A percentile compares a stretch with the other conserved stretches of the same genome.
phyloP scores from a whole-genome alignment of 768 basidiomycete genomes.

The Stropharia rugosoannulata region DNA sequence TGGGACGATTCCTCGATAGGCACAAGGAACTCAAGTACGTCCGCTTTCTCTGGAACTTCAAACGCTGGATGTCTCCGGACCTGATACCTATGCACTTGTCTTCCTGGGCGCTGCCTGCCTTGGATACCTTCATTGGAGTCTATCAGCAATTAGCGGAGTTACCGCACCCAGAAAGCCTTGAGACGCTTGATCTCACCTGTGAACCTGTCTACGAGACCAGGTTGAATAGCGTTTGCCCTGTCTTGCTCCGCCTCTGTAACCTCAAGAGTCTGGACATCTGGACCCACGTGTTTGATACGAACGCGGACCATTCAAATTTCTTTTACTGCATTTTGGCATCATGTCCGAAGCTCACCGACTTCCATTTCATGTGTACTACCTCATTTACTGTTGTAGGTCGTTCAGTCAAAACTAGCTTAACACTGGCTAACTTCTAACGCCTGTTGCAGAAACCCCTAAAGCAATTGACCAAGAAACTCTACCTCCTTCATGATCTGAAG shows the following conservation, averaged over 20 bases:
- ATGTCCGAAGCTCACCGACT: conserved; percentile 40
- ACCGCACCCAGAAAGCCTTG: conserved; percentile 33
- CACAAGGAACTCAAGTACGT: conserved; percentile 40
- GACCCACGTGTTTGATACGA: conserved; percentile 38
- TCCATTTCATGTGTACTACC: conserved; percentile 54
- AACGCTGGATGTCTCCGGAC: conserved; percentile 47
- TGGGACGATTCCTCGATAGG: conserved; percentile 35
- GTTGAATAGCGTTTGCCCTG: conserved; percentile 29
- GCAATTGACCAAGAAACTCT: conserved; percentile 36
- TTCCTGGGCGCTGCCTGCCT: conserved; percentile 23
- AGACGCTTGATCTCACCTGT: conserved; percentile 47
- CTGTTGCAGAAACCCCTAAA: conserved; percentile 37
- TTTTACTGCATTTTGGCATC: conserved; percentile 34
- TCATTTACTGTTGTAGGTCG: conserved; percentile 37
- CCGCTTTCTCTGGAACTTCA: conserved; percentile 50
- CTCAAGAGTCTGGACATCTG: conserved; percentile 47
- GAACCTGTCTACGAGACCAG: conserved; percentile 43
- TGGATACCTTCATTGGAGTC: conserved; percentile 45
- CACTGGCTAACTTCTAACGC: background rate
- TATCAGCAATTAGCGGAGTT: conserved; percentile 44
- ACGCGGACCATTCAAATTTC: conserved; percentile 30
- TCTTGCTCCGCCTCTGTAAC: conserved; percentile 33
- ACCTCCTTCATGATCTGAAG: conserved; percentile 38
- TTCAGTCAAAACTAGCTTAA: background rate
- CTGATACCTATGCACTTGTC: conserved; percentile 32